Evolutionary conservation across 2,329 filamentous ascomycete species (phyloP), one percentile per base, ranked within the genome.

Genomic region (Diaporthe longicolla): DNA sequence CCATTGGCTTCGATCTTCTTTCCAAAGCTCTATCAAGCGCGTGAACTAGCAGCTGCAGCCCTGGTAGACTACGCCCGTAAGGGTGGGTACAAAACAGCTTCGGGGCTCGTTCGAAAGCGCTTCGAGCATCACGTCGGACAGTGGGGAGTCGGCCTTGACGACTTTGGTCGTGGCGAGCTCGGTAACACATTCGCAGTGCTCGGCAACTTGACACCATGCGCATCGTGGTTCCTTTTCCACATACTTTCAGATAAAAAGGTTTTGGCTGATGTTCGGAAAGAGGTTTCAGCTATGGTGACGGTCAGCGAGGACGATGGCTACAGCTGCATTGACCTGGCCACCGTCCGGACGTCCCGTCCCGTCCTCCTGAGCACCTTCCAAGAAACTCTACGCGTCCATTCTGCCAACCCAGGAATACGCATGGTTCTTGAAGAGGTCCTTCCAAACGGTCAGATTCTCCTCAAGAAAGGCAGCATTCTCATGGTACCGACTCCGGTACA

Each of bases 361-460:
- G 70, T 79, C 1, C 77, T 82, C 8, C n/a, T 78, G 32, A 79
- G 78, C 48, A 80, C 78, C 1, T 81, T 79, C 40, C 77, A 81
- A 29, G 80, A 81, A 55, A 78, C 75, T 0, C 71, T 82, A 15
- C 79, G 79, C 2, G 76, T 75, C 57, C 80, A 77, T 24, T 70
- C 77, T 3, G 66, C 80, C 19, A 78, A 69, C 43, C 69, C 78
- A 0, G 77, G 77, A 0, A 50, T 77, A 1, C 78, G 80, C 7
- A 50, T 79, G 2, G 24, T 80, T 0, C 70, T 80, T 2, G 77
- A 81, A 15, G 78, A 81, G 21, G 78, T 78, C 3, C 8, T 73
- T 13, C 52, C 80, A 3, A 75, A 79, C 26, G 73, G 73, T 1
- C 70, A 55, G 1, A 68, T 75, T 61, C 19, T 35, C 74, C 66